These are phyloP conservation scores for Paraphysoderma sedebokerense DNA, from an alignment of 371 early-diverging fungal species.

Conservation along the genomic window DNA sequence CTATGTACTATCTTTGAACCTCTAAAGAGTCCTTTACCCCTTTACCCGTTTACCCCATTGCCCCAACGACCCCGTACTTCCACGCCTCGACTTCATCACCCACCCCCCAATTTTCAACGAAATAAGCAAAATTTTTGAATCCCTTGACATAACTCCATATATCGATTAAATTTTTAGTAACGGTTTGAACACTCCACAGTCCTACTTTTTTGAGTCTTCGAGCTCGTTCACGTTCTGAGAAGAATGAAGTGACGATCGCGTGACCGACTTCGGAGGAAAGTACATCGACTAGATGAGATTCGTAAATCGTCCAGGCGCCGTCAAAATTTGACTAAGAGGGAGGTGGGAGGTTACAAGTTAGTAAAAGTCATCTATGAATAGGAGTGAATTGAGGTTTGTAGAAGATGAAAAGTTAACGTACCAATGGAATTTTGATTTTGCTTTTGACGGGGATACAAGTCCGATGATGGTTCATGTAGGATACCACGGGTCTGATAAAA, in stretches of 20 bases:
- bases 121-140: background rate
- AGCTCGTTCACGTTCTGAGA: conserved; percentile 69
- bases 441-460: conserved; percentile 67
- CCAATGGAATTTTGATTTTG: conserved; percentile 53
- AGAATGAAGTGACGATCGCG: conserved; percentile 53
- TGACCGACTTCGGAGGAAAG: conserved; percentile 66
- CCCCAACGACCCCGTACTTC: too few species aligned
- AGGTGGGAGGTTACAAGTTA: background rate
- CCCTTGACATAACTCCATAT: conserved; percentile 68
- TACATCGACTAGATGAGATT: conserved; percentile 57
- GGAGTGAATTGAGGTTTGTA: background rate
- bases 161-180: conserved; percentile 46
- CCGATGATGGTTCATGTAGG: conserved; percentile 80
- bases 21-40: too few species aligned
- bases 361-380: background rate
- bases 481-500: conserved; percentile 81
- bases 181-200: conserved; percentile 63
- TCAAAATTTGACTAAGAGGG: conserved; percentile 52
- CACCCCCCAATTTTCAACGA: too few species aligned
- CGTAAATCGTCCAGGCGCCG: conserved; percentile 82
- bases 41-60: too few species aligned
- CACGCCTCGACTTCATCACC: too few species aligned
- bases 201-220: conserved; percentile 72
- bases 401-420: conserved; percentile 11
- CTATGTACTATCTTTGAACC: too few species aligned